These are phyloP conservation scores for Solanum etuberosum DNA, from an alignment of 257 asterid species.

Conservation along the genomic window DNA sequence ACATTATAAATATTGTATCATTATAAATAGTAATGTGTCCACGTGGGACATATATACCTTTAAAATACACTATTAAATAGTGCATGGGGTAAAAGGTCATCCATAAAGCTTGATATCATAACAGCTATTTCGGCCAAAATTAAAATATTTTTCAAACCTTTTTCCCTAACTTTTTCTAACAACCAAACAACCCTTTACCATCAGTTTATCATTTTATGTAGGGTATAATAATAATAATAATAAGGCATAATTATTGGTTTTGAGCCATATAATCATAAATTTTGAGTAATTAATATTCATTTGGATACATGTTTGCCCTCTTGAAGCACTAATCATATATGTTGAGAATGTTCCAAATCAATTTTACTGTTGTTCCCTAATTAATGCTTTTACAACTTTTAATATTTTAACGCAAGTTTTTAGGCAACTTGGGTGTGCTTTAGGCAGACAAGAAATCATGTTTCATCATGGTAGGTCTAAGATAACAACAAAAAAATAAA, in stretches of 20 bases:
- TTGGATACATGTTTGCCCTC: background rate
- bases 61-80: too few relatives aligned
- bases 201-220: background rate
- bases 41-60: too few relatives aligned
- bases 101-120: too few relatives aligned
- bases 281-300: background rate
- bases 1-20: too few relatives aligned
- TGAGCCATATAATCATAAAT: background rate
- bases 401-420: background rate
- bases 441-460: slow-evolving; percentile 2
- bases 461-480: background rate
- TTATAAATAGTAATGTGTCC: too few relatives aligned
- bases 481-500: background rate
- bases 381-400: background rate
- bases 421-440: background rate
- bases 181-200: background rate
- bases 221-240: background rate
- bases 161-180: too few relatives aligned
- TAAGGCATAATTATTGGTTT: background rate
- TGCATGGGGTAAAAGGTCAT: too few relatives aligned
- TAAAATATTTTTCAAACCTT: too few relatives aligned
- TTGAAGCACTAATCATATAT: background rate
- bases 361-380: background rate
- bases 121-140: too few relatives aligned
- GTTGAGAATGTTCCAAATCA: background rate